phyloP scores from a whole-genome alignment of 208 protist genomes.

The Trichomonas vaginalis region DNA sequence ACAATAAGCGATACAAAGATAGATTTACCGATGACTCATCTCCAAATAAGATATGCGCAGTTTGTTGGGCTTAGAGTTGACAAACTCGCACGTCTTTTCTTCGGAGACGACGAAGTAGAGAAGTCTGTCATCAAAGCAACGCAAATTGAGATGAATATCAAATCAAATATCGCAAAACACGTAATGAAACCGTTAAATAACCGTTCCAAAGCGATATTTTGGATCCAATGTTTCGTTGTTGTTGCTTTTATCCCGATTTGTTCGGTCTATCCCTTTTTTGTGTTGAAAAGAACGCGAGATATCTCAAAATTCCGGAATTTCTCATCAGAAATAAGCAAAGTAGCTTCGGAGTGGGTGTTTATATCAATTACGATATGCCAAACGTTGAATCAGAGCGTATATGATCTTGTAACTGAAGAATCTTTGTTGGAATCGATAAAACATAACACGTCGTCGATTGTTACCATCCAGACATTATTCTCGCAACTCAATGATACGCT shows the following conservation, averaged over 20 bases:
- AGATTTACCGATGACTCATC: neutral
- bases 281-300: neutral
- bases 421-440: neutral
- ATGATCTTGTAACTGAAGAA: neutral
- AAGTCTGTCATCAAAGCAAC: neutral
- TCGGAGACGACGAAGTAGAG: neutral
- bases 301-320: neutral
- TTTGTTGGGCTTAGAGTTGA: neutral
- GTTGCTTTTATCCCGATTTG: neutral
- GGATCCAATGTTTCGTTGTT: neutral
- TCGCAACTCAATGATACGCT: neutral
- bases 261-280: neutral
- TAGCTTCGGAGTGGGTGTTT: neutral
- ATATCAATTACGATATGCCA: neutral
- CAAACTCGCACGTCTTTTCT: neutral
- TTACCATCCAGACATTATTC: neutral
- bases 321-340: neutral
- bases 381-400: neutral
- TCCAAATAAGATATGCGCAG: neutral
- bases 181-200: neutral
- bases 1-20: neutral
- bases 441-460: neutral
- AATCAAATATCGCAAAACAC: neutral
- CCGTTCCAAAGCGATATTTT: neutral
- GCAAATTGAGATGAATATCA: neutral